phyloP scores from a whole-genome alignment of 2,329 filamentous ascomycete genomes.

The Penicillium sp. region DNA sequence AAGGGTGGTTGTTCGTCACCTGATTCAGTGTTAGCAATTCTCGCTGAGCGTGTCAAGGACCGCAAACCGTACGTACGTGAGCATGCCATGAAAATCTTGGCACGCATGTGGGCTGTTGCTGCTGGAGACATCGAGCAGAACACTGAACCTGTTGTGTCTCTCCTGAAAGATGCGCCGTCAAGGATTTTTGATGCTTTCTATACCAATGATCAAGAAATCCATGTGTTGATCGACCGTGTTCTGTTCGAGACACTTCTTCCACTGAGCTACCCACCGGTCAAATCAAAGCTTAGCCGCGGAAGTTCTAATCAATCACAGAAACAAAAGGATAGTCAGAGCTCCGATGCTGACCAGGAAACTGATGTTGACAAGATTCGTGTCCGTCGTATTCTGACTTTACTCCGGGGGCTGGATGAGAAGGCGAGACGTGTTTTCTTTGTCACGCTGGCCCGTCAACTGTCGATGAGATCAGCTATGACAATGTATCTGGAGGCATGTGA shows the following conservation, averaged over 20 bases:
- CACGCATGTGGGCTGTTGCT: constrained; percentile 90
- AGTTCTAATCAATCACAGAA: constrained; percentile 60
- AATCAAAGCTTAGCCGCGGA: constrained; percentile 49
- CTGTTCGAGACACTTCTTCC: constrained; percentile 88
- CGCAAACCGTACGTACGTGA: constrained; percentile 77
- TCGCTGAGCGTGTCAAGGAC: constrained; percentile 88
- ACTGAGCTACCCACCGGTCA: constrained; percentile 76
- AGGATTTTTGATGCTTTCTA: constrained; percentile 87
- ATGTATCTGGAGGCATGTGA: constrained; percentile 84
- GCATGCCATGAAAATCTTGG: constrained; percentile 81
- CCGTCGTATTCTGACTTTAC: constrained; percentile 78
- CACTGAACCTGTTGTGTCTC: constrained; percentile 70
- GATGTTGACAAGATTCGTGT: constrained; percentile 67
- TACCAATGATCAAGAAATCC: constrained; percentile 83
- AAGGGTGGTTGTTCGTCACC: constrained; percentile 73
- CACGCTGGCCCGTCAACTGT: constrained; percentile 74
- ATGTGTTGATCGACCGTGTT: constrained; percentile 78
- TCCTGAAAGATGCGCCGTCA: constrained; percentile 80
- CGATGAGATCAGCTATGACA: constrained; percentile 70
- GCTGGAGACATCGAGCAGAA: constrained; percentile 81
- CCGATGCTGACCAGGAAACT: constrained; percentile 38
- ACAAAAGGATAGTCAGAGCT: constrained; percentile 37
- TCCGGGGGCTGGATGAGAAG: constrained; percentile 73
- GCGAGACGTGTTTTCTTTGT: constrained; percentile 87
- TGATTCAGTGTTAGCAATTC: constrained; percentile 74